phyloP scores from a whole-genome alignment of 2,329 filamentous ascomycete genomes.

The Nakataea oryzae region DNA sequence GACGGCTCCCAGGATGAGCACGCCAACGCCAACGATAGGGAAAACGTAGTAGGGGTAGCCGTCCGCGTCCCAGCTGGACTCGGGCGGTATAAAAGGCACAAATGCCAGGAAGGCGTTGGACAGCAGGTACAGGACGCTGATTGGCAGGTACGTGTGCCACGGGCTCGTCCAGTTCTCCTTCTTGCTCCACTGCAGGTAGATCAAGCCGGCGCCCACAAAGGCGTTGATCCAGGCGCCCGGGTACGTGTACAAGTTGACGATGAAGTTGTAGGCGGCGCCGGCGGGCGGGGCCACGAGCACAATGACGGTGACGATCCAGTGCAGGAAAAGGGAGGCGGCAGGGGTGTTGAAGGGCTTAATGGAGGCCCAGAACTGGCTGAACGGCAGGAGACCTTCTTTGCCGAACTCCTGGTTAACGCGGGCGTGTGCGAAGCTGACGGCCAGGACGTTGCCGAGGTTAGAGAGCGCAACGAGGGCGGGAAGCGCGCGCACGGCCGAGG shows the following conservation, averaged over 20 bases:
- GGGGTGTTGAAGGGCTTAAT: constrained; percentile 58
- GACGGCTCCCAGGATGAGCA: constrained; percentile 35
- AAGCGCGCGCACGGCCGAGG: constrained; percentile 38
- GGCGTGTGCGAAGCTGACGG: constrained; percentile 50
- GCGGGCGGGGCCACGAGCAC: constrained; percentile 23
- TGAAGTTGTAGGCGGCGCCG: constrained; percentile 45
- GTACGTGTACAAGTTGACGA: constrained; percentile 36
- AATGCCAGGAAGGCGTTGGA: constrained; percentile 41
- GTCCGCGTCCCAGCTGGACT: constrained; percentile 31
- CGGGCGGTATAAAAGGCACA: constrained; percentile 45
- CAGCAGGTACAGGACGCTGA: constrained; percentile 36
- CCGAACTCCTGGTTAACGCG: constrained; percentile 56
- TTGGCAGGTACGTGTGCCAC: constrained; percentile 37
- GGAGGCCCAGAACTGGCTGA: constrained; percentile 56
- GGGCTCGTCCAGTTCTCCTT: constrained; percentile 39
- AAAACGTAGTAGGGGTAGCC: constrained; percentile 47
- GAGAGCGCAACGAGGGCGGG: constrained; percentile 50
- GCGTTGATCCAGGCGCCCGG: constrained; percentile 35
- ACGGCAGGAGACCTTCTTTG: constrained; percentile 59
- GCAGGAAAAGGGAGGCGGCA: constrained; percentile 47
- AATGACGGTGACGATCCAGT: constrained; percentile 55
- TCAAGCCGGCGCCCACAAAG: constrained; percentile 7
- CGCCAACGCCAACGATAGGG: constrained; percentile 41
- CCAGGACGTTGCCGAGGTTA: constrained; percentile 51
- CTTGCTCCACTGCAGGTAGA: constrained; percentile 11